Evolutionary conservation across 768 basidiomycete genomes (phyloP).

Genomic region (Mycena galericulata): DNA sequence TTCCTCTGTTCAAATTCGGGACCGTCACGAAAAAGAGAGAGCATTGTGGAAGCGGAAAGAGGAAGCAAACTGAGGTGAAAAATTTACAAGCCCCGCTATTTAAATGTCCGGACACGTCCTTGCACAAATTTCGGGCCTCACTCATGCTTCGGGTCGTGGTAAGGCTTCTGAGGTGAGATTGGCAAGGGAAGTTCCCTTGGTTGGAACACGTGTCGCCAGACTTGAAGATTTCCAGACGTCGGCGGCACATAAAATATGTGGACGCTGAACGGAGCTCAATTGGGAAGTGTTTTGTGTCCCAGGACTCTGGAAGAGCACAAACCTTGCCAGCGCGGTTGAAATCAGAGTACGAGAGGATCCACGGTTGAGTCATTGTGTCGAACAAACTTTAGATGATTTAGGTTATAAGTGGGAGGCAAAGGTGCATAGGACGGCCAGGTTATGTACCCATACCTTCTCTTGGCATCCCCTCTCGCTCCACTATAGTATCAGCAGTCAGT

Average conservation of each 20-base stretch:
- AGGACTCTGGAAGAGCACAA: neutral
- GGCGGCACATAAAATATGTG: neutral
- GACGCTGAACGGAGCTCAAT: neutral
- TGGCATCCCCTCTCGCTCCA: neutral
- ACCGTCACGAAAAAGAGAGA: conserved; percentile 53
- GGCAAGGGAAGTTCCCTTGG: conserved; percentile 27
- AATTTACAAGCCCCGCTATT: conserved; percentile 8
- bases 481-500: neutral
- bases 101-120: conserved; percentile 15
- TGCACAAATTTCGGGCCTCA: conserved; percentile 26
- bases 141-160: conserved; percentile 31
- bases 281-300: neutral
- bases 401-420: conserved; percentile 18
- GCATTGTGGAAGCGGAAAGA: conserved; percentile 9
- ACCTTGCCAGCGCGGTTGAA: neutral
- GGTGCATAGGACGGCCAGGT: conserved; percentile 9
- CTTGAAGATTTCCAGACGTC: neutral
- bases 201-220: conserved; percentile 9
- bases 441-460: conserved; percentile 9
- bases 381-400: conserved; percentile 33
- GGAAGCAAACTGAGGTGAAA: neutral
- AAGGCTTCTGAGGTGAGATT: conserved; percentile 29
- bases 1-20: conserved; percentile 63
- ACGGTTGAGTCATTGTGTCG: conserved; percentile 22
- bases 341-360: conserved; percentile 17